Percentiles rank a stretch among this genome's conserved stretches.
phyloP scores from a whole-genome alignment of 2,329 filamentous ascomycete species.

The Aureobasidium vineae region DNA sequence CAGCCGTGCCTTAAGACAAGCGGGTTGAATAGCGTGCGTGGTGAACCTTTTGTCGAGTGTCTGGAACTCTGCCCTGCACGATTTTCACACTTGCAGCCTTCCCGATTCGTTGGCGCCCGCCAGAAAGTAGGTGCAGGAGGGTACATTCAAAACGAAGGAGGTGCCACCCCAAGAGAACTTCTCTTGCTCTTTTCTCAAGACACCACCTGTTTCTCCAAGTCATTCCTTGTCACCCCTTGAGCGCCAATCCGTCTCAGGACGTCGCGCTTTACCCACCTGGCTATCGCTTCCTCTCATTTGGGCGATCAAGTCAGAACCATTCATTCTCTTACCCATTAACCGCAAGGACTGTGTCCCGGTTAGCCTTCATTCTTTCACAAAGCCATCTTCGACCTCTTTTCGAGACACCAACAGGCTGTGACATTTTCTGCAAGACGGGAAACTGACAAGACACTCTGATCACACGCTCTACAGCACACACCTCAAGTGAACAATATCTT shows the following conservation, averaged over 20 bases:
- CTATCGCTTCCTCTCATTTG: conserved; percentile 26
- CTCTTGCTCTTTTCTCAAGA: conserved; percentile 18
- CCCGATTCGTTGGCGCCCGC: conserved; percentile 22
- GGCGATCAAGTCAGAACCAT: conserved; percentile 21
- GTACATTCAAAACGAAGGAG: conserved; percentile 21
- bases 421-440: conserved; percentile 23
- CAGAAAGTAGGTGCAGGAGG: conserved; percentile 11
- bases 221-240: conserved; percentile 21
- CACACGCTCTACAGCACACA: conserved; percentile 17
- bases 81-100: conserved; percentile 25
- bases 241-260: conserved; percentile 26
- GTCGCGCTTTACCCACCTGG: conserved; percentile 2
- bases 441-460: conserved; percentile 16
- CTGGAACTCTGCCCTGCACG: conserved; percentile 25
- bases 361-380: conserved; percentile 25
- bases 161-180: conserved; percentile 21
- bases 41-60: conserved; percentile 17
- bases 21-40: neutral
- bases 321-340: conserved; percentile 22
- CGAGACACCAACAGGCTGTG: conserved; percentile 16
- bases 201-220: conserved; percentile 23
- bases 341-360: conserved; percentile 27
- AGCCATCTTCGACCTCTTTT: neutral
- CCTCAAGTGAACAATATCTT: conserved; percentile 9
- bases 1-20: neutral